Conservation (phyloP, 1,284 basidiomycete species). For the Meira nashicola region DNA sequence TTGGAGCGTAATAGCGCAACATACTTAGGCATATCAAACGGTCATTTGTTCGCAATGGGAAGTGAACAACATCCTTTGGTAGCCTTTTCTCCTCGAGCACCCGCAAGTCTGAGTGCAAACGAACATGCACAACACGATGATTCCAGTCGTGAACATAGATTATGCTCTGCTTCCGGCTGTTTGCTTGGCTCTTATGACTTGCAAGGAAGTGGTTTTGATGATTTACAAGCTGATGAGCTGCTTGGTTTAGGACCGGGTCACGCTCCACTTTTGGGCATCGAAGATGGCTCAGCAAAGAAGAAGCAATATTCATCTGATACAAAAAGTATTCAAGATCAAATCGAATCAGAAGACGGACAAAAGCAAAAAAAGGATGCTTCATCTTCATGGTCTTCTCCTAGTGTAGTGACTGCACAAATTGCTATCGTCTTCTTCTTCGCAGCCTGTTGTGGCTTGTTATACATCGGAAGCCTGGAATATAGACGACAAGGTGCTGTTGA, state of each 20-base stretch:
- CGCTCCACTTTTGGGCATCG: conserved; percentile 63
- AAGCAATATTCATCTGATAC: too few species aligned
- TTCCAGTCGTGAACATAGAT: too few species aligned
- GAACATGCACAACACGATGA: too few species aligned
- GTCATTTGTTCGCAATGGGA: conserved; percentile 44
- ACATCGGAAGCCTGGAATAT: conserved; percentile 35
- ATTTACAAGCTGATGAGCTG: too few species aligned
- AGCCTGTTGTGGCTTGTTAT: conserved; percentile 25
- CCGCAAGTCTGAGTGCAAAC: too few species aligned
- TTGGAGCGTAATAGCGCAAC: conserved; percentile 12
- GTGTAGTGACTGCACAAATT: conserved; percentile 24
- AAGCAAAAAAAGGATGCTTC: too few species aligned
- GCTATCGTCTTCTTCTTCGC: conserved; percentile 28
- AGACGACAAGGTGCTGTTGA: conserved; percentile 20
- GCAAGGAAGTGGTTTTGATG: too few species aligned
- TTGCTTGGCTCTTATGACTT: too few species aligned
- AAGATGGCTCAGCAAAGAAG: conserved; percentile 44
- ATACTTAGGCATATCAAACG: conserved; percentile 40
- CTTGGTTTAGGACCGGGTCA: too few species aligned
- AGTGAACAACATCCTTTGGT: conserved; percentile 35
- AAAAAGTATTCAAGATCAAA: too few species aligned
- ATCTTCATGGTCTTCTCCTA: conserved; percentile 1
- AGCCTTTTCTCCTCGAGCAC: conserved; percentile 22
- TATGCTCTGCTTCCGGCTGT: too few species aligned
- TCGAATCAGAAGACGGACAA: too few species aligned